phyloP scores from a whole-genome alignment of 2,329 filamentous ascomycete species.

The Fonsecaea erecta region DNA sequence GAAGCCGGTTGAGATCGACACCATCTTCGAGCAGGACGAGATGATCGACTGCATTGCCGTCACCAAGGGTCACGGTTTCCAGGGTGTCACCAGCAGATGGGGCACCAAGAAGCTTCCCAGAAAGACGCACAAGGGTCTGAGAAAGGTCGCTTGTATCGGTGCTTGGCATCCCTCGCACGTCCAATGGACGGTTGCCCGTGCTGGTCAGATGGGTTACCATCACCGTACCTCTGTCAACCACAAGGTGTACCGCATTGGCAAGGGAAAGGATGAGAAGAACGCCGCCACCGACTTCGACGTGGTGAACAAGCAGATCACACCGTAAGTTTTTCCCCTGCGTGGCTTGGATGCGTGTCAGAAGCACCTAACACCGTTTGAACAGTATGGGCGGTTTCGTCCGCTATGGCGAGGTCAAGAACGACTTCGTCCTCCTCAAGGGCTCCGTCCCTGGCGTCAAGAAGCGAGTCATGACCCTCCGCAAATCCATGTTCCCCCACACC shows the following conservation, averaged over 20 bases:
- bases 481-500: slow-evolving; percentile 98
- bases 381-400: slow-evolving; percentile 99
- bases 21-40: slow-evolving; percentile 99
- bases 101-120: slow-evolving; percentile 99
- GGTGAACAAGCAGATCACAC: slow-evolving; percentile 99
- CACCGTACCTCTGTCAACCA: slow-evolving; percentile 99
- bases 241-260: slow-evolving; percentile 99
- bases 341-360: background rate
- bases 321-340: slow-evolving; percentile 68
- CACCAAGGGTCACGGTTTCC: slow-evolving; percentile 99
- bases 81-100: slow-evolving; percentile 96
- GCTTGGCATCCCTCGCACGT: slow-evolving; percentile 99
- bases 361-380: slow-evolving; percentile 44
- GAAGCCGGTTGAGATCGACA: slow-evolving; percentile 93
- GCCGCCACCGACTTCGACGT: slow-evolving; percentile 94
- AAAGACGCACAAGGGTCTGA: slow-evolving; percentile 99
- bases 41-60: slow-evolving; percentile 99
- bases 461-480: slow-evolving; percentile 97
- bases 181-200: slow-evolving; percentile 99
- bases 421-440: slow-evolving; percentile 97
- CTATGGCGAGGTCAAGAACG: slow-evolving; percentile 99
- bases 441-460: slow-evolving; percentile 98
- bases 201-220: slow-evolving; percentile 99
- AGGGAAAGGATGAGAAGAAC: slow-evolving; percentile 87
- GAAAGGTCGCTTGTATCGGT: slow-evolving; percentile 99